These are phyloP conservation scores for Cornus kousa DNA, from an alignment of 148 eudicot genomes.

Conservation along the genomic window DNA sequence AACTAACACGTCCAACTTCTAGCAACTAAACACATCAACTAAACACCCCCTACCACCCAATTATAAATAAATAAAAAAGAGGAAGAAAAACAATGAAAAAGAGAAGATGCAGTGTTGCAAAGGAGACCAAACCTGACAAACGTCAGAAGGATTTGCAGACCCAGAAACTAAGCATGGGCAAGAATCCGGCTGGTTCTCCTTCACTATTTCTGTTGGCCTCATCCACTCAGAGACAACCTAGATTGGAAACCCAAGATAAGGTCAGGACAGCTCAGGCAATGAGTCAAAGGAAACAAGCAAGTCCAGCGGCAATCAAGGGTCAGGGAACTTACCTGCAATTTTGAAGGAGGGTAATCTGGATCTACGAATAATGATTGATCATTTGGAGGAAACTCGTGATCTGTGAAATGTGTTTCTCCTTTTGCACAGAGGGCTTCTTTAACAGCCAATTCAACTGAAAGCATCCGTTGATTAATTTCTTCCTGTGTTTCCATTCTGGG, in stretches of 20 bases:
- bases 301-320: slow-evolving; percentile 1
- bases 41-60: neutral
- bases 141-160: slow-evolving; percentile 92
- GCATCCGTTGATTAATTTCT: slow-evolving; percentile 90
- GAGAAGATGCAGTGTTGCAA: neutral
- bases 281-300: slow-evolving; percentile 5
- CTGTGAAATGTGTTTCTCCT: slow-evolving; percentile 89
- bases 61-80: neutral
- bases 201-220: slow-evolving; percentile 81
- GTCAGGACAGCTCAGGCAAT: neutral
- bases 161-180: slow-evolving; percentile 89
- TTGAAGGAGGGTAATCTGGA: slow-evolving; percentile 71
- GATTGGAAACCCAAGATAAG: slow-evolving; percentile 14
- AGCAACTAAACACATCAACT: neutral
- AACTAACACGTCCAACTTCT: neutral
- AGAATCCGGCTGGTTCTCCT: slow-evolving; percentile 61
- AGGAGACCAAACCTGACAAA: slow-evolving; percentile 83
- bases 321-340: slow-evolving; percentile 61
- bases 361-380: slow-evolving; percentile 80
- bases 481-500: slow-evolving; percentile 83
- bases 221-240: slow-evolving; percentile 95
- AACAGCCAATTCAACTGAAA: slow-evolving; percentile 94
- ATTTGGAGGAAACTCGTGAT: slow-evolving; percentile 93
- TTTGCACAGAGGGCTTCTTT: slow-evolving; percentile 89
- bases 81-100: too few relatives aligned